phyloP scores from a whole-genome alignment of 2,329 filamentous ascomycete genomes.

The Fusarium sp. region DNA sequence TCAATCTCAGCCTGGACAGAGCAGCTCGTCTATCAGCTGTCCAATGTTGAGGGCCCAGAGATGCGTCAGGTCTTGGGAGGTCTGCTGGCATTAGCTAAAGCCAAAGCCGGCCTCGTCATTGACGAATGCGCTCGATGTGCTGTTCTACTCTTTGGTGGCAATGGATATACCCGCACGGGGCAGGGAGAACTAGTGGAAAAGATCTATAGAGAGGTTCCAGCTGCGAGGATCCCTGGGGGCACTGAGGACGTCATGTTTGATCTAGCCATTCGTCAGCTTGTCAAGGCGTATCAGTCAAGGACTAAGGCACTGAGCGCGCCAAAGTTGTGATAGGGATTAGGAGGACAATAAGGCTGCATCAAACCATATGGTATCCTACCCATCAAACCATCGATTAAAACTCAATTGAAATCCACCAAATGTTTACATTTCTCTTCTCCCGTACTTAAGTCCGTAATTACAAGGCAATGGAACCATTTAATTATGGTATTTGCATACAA shows the following conservation, averaged over 20 bases:
- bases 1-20: background rate
- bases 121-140: background rate
- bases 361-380: background rate
- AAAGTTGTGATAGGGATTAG: background rate
- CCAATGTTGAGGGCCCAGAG: background rate
- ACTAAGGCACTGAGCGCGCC: background rate
- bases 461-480: accelerated
- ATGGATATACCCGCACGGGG: background rate
- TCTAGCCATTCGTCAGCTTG: background rate
- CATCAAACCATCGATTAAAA: accelerated
- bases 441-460: background rate
- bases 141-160: background rate
- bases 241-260: background rate
- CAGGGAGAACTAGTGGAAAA: background rate
- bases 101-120: background rate
- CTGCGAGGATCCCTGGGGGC: background rate
- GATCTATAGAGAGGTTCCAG: background rate
- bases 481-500: accelerated
- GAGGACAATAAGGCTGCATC: background rate
- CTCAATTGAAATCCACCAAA: background rate
- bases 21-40: background rate
- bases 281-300: background rate
- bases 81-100: background rate
- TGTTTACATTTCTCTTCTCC: background rate
- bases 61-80: background rate